Evolutionary conservation across 768 basidiomycete genomes (phyloP).

Genomic region (Hypholoma fasciculare): DNA sequence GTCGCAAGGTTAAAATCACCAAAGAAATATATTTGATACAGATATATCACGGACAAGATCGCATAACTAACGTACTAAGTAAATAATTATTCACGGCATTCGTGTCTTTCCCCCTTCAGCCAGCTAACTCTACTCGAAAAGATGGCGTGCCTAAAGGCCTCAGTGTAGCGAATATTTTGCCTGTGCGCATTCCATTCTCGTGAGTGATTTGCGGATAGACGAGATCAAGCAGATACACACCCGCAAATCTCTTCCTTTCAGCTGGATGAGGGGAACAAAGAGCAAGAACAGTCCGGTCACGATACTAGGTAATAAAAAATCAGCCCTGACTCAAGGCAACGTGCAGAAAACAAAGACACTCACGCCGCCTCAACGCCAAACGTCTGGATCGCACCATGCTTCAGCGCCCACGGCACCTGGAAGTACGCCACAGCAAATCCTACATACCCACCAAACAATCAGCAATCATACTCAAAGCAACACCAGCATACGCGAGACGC

Average conservation of each 20-base stretch:
- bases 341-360: conserved; percentile 21
- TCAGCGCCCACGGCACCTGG: conserved; percentile 64
- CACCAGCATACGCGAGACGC: conserved; percentile 1
- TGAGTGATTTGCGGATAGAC: neutral
- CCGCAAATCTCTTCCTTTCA: conserved; percentile 46
- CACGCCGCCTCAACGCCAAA: conserved; percentile 65
- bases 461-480: neutral
- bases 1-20: no score
- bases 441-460: conserved; percentile 4
- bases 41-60: no score
- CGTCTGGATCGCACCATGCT: conserved; percentile 59
- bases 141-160: no score
- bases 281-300: conserved; percentile 52
- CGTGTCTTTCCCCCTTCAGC: no score
- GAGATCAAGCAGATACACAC: conserved; percentile 30
- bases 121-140: no score
- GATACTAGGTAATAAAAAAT: conserved; percentile 30
- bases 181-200: neutral
- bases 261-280: conserved; percentile 50
- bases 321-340: neutral
- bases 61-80: no score
- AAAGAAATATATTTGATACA: no score
- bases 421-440: conserved; percentile 68
- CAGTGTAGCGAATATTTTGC: conserved; percentile 16
- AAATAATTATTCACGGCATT: no score